Base-by-base conservation (phyloP, 2,329 filamentous ascomycete species). In the Colletotrichum plurivorum region DNA sequence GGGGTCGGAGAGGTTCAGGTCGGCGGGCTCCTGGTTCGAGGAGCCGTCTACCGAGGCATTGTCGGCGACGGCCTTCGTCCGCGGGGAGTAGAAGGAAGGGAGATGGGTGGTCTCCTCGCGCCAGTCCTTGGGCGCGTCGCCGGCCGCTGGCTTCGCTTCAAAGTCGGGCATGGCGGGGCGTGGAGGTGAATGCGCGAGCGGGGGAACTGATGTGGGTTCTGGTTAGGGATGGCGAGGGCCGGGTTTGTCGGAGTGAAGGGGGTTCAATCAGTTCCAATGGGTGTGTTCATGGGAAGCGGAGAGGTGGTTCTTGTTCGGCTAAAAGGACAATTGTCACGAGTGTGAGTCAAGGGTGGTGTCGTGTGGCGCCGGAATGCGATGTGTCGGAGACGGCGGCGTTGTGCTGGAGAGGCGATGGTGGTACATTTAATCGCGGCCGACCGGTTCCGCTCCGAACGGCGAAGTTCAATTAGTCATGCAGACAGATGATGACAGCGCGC, bases 81-180 rank as follows among this genome's bases (percentile, higher is more conserved):
- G 79, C 5, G 84, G 84, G 4, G 84, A 85, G 73, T 85, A 85
- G 73, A 85, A 85, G 10, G 84, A 83, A 2, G 84, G 84, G 43
- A 85, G 79, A 55, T 81, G 77, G 67, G 75, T 73, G 36, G 76
- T 76, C 53, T 80, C 76, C 70, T 76, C 74, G 70, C 75, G 75
- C 75, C 73, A 75, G 72, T 75, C 58, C 15, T 69, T 67, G 69
- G 71, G 65, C 63, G 56, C 68, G 65, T 61, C 56, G 60, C 68
- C 63, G 59, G 49, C 51, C 12, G 46, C 54, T 52, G 54, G 59
- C 71, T 73, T 74, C 67, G 72, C 67, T 72, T 78, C 72, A 57
- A 76, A 75, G 55, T 59, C 69, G 31, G 71, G 71, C 71, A 72
- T 72, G 52, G 53, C 69, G 56, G 60, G 61, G 52, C 4, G 27